Conservation (phyloP, 371 early-diverging fungal genomes). For the Fennellomyces sp. region DNA sequence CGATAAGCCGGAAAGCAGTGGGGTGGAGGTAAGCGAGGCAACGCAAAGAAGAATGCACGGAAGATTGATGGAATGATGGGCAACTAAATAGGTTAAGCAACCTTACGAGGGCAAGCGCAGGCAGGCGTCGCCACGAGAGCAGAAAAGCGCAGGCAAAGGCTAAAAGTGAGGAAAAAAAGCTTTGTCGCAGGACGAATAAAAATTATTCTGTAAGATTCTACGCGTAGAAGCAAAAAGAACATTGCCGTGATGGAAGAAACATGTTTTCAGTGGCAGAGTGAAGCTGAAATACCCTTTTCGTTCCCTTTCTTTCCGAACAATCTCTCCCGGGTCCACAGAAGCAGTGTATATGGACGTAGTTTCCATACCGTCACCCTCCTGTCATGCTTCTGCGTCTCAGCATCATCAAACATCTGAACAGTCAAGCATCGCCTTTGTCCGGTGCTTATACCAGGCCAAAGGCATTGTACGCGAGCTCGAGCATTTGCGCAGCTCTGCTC, state of each 20-base stretch:
- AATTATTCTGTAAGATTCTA: neutral
- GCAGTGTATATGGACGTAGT: neutral
- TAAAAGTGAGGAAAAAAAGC: neutral
- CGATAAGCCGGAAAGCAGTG: neutral
- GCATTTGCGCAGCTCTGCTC: neutral
- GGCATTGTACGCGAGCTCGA: neutral
- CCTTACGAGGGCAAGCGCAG: neutral
- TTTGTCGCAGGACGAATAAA: no score
- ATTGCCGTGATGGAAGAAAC: neutral
- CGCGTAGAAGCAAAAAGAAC: constrained; percentile 3
- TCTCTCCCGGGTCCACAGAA: no score
- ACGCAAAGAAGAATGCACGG: no score
- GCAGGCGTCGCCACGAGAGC: neutral
- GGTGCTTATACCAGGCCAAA: constrained; percentile 1
- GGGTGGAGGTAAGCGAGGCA: neutral
- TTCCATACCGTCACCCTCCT: neutral
- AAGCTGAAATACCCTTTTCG: no score
- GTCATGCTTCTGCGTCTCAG: neutral
- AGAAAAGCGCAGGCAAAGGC: neutral
- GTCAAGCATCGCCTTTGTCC: neutral
- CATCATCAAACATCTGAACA: neutral
- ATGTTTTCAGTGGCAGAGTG: neutral
- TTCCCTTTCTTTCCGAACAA: no score
- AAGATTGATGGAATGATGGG: neutral
- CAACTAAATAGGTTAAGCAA: neutral